These are phyloP conservation scores for Acrocalymma vagum DNA, from an alignment of 2,329 filamentous ascomycete genomes.

Conservation along the genomic window DNA sequence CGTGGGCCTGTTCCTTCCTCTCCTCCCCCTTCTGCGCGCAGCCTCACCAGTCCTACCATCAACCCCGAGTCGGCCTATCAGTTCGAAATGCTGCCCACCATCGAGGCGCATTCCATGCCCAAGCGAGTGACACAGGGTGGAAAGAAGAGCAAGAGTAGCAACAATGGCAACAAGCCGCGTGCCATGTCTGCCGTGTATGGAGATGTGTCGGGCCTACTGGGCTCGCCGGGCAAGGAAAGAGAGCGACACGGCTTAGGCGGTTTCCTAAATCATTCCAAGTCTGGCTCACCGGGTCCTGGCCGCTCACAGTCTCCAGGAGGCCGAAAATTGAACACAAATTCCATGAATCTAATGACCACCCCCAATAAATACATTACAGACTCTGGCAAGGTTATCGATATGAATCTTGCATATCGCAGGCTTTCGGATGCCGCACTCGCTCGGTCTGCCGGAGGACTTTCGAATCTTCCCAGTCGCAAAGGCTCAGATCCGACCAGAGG, in stretches of 20 bases:
- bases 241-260: slow-evolving; percentile 51
- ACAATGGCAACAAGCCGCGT: slow-evolving; percentile 41
- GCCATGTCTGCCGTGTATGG: slow-evolving; percentile 57
- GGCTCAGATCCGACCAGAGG: slow-evolving; percentile 48
- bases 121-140: slow-evolving; percentile 53
- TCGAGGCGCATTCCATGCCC: slow-evolving; percentile 51
- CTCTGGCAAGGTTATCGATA: slow-evolving; percentile 70
- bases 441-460: slow-evolving; percentile 69
- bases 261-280: slow-evolving; percentile 45
- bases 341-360: slow-evolving; percentile 51
- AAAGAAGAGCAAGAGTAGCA: slow-evolving; percentile 45
- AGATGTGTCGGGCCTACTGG: slow-evolving; percentile 29
- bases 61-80: slow-evolving; percentile 52
- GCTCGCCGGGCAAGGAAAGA: slow-evolving; percentile 25
- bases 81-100: slow-evolving; percentile 56
- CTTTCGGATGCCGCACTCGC: slow-evolving; percentile 76
- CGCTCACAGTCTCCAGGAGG: slow-evolving; percentile 48
- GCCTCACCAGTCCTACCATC: slow-evolving; percentile 30
- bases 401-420: slow-evolving; percentile 73
- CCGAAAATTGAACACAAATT: slow-evolving; percentile 59
- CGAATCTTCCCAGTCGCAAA: slow-evolving; percentile 68
- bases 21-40: slow-evolving; percentile 29
- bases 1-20: slow-evolving; percentile 42
- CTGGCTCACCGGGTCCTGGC: slow-evolving; percentile 48
- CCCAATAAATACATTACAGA: slow-evolving; percentile 62